Conservation (phyloP, 306 rosid genomes). For the Quercus parvula region DNA sequence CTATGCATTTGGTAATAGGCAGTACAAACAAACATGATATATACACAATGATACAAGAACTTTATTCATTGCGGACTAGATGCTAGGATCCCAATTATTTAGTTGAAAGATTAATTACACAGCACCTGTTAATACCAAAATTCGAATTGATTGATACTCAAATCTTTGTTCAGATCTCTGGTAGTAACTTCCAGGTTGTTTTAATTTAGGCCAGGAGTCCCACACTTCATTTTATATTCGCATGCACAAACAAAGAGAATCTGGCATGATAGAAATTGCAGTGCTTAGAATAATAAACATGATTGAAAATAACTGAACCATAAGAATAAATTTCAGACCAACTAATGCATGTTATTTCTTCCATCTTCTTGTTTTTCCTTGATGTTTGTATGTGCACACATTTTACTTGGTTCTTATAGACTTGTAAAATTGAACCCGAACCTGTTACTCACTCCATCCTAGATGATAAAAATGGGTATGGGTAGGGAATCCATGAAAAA, state of each 20-base stretch:
- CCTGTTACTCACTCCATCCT: no score
- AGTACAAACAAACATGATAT: background rate
- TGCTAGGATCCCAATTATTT: background rate
- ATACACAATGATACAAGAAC: background rate
- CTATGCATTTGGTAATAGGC: background rate
- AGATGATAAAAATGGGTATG: no score
- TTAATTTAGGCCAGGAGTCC: background rate
- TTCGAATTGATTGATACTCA: background rate
- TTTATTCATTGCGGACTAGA: background rate
- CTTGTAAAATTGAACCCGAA: no score
- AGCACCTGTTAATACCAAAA: background rate
- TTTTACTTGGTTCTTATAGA: background rate
- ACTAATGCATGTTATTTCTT: background rate
- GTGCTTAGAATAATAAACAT: background rate
- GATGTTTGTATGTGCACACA: background rate
- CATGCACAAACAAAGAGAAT: background rate
- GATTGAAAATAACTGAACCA: background rate
- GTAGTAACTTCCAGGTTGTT: background rate
- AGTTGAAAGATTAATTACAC: background rate
- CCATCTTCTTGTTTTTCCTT: background rate
- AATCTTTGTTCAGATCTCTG: background rate
- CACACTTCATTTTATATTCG: background rate
- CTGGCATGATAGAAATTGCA: background rate
- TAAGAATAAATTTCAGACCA: background rate
- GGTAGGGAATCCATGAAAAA: no score